Conservation (phyloP, 257 asterid species). For the Ligustrum vulgare region DNA sequence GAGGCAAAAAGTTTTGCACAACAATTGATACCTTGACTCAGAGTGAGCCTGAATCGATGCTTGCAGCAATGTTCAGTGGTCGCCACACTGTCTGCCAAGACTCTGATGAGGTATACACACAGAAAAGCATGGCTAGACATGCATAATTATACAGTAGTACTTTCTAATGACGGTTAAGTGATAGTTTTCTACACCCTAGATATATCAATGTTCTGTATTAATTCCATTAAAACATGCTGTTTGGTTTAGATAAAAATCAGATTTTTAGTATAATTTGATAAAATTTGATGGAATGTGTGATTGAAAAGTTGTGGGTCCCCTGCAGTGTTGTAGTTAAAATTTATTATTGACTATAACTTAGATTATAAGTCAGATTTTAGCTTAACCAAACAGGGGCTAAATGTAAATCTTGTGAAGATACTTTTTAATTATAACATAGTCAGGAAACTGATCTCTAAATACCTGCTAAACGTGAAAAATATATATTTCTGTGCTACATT, state of each 20-base stretch:
- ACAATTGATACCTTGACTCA: constrained; percentile 80
- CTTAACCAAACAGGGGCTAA: background rate
- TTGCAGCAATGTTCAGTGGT: constrained; percentile 96
- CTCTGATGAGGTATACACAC: constrained; percentile 55
- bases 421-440: background rate
- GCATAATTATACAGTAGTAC: background rate
- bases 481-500: background rate
- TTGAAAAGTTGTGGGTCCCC: too few relatives aligned
- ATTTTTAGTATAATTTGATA: too few relatives aligned
- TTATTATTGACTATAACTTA: too few relatives aligned
- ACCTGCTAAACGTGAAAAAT: background rate
- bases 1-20: constrained; percentile 87
- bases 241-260: too few relatives aligned
- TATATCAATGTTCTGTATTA: background rate
- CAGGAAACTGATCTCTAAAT: background rate
- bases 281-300: too few relatives aligned
- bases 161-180: background rate
- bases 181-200: background rate
- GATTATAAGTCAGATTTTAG: too few relatives aligned
- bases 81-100: constrained; percentile 75
- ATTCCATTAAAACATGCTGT: background rate
- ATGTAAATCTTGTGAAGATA: background rate
- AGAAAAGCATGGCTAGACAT: background rate
- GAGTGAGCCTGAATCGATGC: constrained; percentile 93
- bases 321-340: too few relatives aligned